phyloP scores from a whole-genome alignment of 1,284 basidiomycete species.

The Heterobasidion parviporum region DNA sequence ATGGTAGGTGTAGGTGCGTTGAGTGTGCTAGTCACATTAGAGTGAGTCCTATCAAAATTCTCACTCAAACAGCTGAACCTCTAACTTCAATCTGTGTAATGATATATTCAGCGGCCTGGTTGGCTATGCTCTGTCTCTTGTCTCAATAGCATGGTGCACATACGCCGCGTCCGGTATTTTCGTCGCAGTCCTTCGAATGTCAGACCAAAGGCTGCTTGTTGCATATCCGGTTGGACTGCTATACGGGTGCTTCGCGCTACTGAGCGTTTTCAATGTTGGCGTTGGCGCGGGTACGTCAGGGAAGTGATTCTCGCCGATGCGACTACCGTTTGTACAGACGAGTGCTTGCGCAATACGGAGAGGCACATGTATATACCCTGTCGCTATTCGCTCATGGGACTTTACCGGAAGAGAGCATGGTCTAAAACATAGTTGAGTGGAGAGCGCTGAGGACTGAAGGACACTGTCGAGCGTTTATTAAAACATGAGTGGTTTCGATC shows the following conservation, averaged over 20 bases:
- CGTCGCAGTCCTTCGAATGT: conserved; percentile 88
- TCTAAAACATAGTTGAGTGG: no score
- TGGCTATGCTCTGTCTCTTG: conserved; percentile 74
- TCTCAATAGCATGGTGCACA: conserved; percentile 92
- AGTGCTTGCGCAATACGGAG: neutral
- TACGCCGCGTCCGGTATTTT: conserved; percentile 93
- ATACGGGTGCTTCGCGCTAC: conserved; percentile 87
- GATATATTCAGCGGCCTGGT: conserved; percentile 52
- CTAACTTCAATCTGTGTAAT: conserved; percentile 7
- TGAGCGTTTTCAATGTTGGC: conserved; percentile 73
- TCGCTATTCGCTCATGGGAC: neutral
- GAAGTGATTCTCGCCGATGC: neutral
- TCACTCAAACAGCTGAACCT: conserved; percentile 4
- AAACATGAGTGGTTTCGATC: no score
- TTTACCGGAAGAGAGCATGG: neutral
- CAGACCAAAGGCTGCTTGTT: conserved; percentile 85
- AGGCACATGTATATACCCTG: neutral
- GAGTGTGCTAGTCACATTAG: conserved; percentile 81
- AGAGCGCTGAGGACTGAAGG: no score
- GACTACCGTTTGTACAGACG: neutral
- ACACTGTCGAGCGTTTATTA: no score
- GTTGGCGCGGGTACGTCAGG: conserved; percentile 12
- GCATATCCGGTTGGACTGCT: conserved; percentile 90
- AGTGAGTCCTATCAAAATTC: conserved; percentile 48
- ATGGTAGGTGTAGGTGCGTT: conserved; percentile 94